Evolutionary conservation across 371 early-diverging fungal genomes (phyloP).

Genomic region (Chytridium lagenaria): DNA sequence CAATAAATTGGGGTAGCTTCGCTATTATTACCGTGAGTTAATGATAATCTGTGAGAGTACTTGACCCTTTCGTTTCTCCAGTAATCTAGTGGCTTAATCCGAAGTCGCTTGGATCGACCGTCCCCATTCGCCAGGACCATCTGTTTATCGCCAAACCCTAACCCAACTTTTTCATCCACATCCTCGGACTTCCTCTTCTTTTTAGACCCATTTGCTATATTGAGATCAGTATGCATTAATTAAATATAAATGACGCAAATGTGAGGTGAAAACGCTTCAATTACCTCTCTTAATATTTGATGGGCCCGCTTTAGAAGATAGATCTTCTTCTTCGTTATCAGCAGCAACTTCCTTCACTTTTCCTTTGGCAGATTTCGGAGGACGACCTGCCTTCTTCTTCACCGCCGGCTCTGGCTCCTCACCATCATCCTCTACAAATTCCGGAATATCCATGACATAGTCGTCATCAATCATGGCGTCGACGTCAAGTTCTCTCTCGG

Average conservation of each 20-base stretch:
- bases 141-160: not conserved
- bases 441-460: not conserved
- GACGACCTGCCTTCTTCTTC: not conserved
- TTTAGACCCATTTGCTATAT: not conserved
- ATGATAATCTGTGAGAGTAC: not conserved
- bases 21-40: constrained; percentile 18
- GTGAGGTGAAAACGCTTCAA: not conserved
- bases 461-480: not conserved
- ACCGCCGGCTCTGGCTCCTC: not conserved
- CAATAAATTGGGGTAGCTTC: too few species aligned
- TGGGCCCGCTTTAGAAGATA: too few species aligned
- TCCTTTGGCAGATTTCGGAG: not conserved
- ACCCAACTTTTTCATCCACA: not conserved
- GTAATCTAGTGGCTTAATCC: constrained; percentile 3
- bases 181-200: not conserved
- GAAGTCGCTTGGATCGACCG: not conserved
- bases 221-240: too few species aligned
- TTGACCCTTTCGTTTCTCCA: constrained; percentile 19
- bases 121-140: not conserved
- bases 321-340: not conserved
- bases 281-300: not conserved
- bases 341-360: not conserved
- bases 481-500: not conserved
- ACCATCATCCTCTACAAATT: not conserved
- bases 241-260: not conserved